phyloP scores from a whole-genome alignment of 208 protist species.

The Tritrichomonas musculus region DNA sequence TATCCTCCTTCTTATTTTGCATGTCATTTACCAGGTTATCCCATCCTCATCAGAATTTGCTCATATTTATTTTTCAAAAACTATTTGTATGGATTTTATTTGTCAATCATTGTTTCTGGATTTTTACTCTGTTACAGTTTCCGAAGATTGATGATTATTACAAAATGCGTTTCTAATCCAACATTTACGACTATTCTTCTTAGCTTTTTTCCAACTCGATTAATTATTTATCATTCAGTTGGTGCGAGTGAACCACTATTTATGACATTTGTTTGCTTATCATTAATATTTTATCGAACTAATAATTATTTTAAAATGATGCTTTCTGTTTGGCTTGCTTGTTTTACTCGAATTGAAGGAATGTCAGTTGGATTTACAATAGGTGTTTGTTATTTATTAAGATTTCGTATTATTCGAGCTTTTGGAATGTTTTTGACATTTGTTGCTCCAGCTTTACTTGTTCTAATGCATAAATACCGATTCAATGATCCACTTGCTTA shows the following conservation, averaged over 20 bases:
- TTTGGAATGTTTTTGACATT: slow-evolving; percentile 21
- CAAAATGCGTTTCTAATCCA: background rate
- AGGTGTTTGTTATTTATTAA: background rate
- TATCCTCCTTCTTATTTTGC: slow-evolving; percentile 7
- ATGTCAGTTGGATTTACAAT: background rate
- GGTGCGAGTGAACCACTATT: background rate
- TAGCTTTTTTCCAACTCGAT: background rate
- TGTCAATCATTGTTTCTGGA: background rate
- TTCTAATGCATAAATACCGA: background rate
- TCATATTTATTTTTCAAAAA: background rate
- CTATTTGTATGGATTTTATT: background rate
- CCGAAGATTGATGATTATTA: background rate
- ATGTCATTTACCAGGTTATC: slow-evolving; percentile 34
- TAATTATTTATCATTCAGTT: slow-evolving; percentile 22
- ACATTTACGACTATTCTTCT: background rate
- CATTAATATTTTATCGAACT: background rate
- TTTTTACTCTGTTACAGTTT: background rate
- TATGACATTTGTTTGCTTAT: background rate
- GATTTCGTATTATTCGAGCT: background rate
- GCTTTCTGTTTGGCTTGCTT: background rate
- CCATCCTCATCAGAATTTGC: background rate
- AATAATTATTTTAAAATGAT: background rate
- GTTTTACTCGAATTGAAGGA: slow-evolving; percentile 14
- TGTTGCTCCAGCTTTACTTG: background rate
- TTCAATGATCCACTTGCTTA: slow-evolving; percentile 9